These are phyloP conservation scores for Arthrobotrys sphaeroides DNA, from an alignment of 2,329 filamentous ascomycete species.

Conservation along the genomic window DNA sequence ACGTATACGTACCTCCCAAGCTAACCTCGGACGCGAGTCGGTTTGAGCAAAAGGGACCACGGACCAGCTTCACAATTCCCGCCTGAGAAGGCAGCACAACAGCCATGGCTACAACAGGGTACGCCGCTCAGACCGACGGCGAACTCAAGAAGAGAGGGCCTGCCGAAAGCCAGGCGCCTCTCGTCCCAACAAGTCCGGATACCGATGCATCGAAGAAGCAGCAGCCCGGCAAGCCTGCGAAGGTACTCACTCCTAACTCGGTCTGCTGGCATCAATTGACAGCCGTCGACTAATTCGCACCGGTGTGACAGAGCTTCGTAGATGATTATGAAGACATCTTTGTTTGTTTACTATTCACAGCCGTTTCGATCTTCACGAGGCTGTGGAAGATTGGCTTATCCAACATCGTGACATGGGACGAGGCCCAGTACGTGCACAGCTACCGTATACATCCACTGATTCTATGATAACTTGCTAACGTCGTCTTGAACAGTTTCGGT, in stretches of 20 bases:
- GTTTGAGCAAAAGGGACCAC: slow-evolving; percentile 44
- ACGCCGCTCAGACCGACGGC: slow-evolving; percentile 45
- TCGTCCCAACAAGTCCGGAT: slow-evolving; percentile 29
- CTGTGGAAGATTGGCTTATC: slow-evolving; percentile 76
- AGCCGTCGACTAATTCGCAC: not conserved
- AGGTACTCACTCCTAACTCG: slow-evolving; percentile 7
- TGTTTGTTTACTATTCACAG: slow-evolving; percentile 70
- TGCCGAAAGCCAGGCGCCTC: slow-evolving; percentile 32
- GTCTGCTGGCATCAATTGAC: not conserved
- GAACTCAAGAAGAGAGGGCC: slow-evolving; percentile 48
- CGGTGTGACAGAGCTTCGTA: slow-evolving; percentile 62
- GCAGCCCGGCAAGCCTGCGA: slow-evolving; percentile 33
- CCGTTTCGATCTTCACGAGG: slow-evolving; percentile 72
- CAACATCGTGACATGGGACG: slow-evolving; percentile 73
- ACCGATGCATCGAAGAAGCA: slow-evolving; percentile 49
- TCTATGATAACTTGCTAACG: slow-evolving; percentile 11
- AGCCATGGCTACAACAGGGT: slow-evolving; percentile 52
- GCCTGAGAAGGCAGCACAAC: slow-evolving; percentile 50
- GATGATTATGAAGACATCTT: slow-evolving; percentile 72
- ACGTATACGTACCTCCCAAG: slow-evolving; percentile 11
- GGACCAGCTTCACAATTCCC: slow-evolving; percentile 35
- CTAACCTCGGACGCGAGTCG: slow-evolving; percentile 49
- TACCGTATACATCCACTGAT: not conserved
- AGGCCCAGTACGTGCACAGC: slow-evolving; percentile 67
- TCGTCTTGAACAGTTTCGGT: slow-evolving; percentile 71